Evolutionary conservation across 2,329 filamentous ascomycete species (phyloP), one percentile per base, ranked within the genome.

Genomic region (Aspergillus sp.): DNA sequence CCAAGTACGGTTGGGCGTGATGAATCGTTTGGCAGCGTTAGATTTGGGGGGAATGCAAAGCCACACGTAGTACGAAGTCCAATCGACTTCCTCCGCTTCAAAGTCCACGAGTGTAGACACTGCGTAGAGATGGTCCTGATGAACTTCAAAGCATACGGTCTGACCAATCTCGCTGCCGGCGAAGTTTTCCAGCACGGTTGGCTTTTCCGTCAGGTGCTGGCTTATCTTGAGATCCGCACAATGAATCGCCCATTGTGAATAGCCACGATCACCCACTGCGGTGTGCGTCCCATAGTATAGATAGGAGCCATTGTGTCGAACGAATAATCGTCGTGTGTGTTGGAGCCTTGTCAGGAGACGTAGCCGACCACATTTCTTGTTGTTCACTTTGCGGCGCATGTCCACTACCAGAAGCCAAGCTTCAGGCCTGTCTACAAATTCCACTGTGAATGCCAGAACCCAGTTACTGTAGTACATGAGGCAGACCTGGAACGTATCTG

Each of bases 141-240:
- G 80, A 17, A 92, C 84, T 62, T 90, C 88, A 69, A 93, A 92
- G 62, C 85, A 89, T n/a, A 91, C 79, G 0, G 85, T 87, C 10
- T 83, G 84, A 5, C 87, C 88, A 32, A 92, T 81, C 49, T 90
- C 88, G 17, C 80, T 82, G 1, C 88, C 89, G 47, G 85, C 82
- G 59, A 90, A 79, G 23, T 86, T 80, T 39, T 83, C 76, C 3
- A 91, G 76, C 36, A 85, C 77, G 5, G 89, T 70, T 5, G 75
- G 71, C 43, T 78, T 80, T 10, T 76, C 65, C 0, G 76, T 71
- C 19, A 81, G 70, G 75, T 80, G 81, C n/a, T 70, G 70, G 2
- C 69, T 62, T 1, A 70, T 72, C 8, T 62, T 55, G 38, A 89
- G 72, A 62, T 84, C 71, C 62, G 84, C 84, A 2, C 84, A 83